A percentile compares a stretch with the other conserved stretches of the same genome.
Conservation (phyloP, 768 basidiomycete genomes). For the Coprinellus aureogranulatus region DNA sequence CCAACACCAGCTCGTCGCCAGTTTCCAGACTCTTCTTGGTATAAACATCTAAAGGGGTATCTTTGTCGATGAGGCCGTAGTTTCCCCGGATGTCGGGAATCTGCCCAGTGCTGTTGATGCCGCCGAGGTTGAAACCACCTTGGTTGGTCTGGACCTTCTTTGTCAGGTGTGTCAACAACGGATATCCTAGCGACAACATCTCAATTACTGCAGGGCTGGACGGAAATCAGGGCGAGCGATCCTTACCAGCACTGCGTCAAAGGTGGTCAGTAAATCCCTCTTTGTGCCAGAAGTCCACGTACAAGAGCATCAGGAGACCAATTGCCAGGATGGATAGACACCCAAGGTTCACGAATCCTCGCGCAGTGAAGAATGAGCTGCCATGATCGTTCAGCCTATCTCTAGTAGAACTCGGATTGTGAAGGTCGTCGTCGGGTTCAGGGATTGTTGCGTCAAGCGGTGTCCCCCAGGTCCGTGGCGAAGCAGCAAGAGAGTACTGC, state of each 20-base stretch:
- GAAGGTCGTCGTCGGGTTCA: slow-evolving; percentile 54
- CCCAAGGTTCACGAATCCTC: slow-evolving; percentile 59
- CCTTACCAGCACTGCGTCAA: slow-evolving; percentile 32
- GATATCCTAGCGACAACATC: slow-evolving; percentile 32
- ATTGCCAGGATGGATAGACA: slow-evolving; percentile 50
- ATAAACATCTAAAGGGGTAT: slow-evolving; percentile 57
- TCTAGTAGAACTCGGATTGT: slow-evolving; percentile 53
- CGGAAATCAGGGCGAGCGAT: not conserved
- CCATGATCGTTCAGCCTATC: slow-evolving; percentile 48
- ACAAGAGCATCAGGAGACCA: slow-evolving; percentile 47
- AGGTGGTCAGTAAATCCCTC: not conserved
- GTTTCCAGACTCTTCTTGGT: slow-evolving; percentile 49
- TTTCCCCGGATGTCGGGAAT: slow-evolving; percentile 49
- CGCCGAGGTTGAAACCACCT: slow-evolving; percentile 62
- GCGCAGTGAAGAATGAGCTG: slow-evolving; percentile 52
- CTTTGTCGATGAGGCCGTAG: slow-evolving; percentile 61
- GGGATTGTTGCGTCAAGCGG: slow-evolving; percentile 33
- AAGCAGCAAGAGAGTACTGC: slow-evolving; percentile 30
- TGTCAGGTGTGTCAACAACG: slow-evolving; percentile 37
- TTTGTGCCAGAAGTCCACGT: slow-evolving; percentile 17
- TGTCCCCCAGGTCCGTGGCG: slow-evolving; percentile 42
- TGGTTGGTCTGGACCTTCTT: slow-evolving; percentile 31
- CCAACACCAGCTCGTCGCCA: slow-evolving; percentile 40
- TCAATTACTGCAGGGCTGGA: not conserved
- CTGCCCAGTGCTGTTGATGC: slow-evolving; percentile 64